Percentiles rank a stretch among this genome's conserved stretches.
Conservation (phyloP, 176 grass and related monocot species). For the Tillandsia fasciculata region DNA sequence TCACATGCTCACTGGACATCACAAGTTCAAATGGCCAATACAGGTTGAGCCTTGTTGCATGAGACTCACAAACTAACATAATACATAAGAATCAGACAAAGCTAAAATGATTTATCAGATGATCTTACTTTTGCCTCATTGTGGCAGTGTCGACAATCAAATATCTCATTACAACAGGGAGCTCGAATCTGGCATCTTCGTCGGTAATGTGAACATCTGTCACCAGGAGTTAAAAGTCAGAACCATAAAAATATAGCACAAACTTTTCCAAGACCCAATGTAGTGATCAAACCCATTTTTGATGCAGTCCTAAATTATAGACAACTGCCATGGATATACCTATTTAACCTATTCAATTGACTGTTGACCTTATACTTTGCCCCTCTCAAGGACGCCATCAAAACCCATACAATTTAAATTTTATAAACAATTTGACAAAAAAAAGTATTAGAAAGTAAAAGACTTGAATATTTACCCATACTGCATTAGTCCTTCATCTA, state of each 20-base stretch:
- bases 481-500: conserved; percentile 63
- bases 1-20: too few relatives aligned
- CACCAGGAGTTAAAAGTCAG: conserved; percentile 4
- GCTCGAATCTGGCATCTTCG: conserved; percentile 68
- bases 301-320: too few relatives aligned
- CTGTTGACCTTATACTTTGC: too few relatives aligned
- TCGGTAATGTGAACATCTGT: conserved; percentile 73
- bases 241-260: not conserved
- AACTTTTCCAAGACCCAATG: not conserved
- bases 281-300: too few relatives aligned
- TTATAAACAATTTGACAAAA: too few relatives aligned
- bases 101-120: not conserved
- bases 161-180: conserved; percentile 76
- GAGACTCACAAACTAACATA: not conserved
- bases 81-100: conserved; percentile 3
- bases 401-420: not conserved
- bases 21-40: not conserved
- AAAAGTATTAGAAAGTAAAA: not conserved
- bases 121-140: conserved; percentile 77
- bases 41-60: not conserved
- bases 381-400: not conserved
- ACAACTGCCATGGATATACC: too few relatives aligned
- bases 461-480: conserved; percentile 50
- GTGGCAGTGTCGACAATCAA: conserved; percentile 86
- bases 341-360: too few relatives aligned